Conservation (phyloP, 2,329 filamentous ascomycete species). For the Chaetothyriales sp. region DNA sequence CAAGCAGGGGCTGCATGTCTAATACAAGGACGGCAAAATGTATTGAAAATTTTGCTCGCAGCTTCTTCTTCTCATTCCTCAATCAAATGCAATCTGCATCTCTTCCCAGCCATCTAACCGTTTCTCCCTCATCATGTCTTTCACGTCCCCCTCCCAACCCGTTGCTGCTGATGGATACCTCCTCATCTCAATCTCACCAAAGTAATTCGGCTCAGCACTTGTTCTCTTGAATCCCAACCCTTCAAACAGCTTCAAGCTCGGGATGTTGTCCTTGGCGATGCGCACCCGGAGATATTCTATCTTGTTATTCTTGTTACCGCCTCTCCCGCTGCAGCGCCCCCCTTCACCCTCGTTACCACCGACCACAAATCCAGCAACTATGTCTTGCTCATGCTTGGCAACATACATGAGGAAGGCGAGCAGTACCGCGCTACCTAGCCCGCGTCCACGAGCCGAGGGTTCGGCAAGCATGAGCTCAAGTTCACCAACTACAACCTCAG, state of each 20-base stretch:
- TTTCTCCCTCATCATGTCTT: constrained; percentile 19
- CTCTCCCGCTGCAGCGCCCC: neutral
- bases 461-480: constrained; percentile 76
- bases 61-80: neutral
- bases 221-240: constrained; percentile 41
- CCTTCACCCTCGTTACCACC: neutral
- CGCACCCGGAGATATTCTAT: constrained; percentile 43
- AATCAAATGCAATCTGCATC: constrained; percentile 23
- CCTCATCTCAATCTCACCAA: constrained; percentile 51
- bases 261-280: constrained; percentile 41
- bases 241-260: constrained; percentile 47
- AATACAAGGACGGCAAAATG: neutral
- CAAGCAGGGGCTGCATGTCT: neutral
- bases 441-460: constrained; percentile 40
- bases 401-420: constrained; percentile 57
- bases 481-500: constrained; percentile 44
- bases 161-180: neutral
- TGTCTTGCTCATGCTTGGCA: constrained; percentile 32
- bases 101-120: constrained; percentile 26
- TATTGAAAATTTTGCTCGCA: neutral
- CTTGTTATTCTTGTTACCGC: constrained; percentile 1
- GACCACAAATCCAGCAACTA: constrained; percentile 29
- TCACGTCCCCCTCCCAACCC: constrained; percentile 17
- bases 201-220: constrained; percentile 42
- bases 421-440: constrained; percentile 51